A percentile compares a stretch with the other conserved stretches of the same genome.
Evolutionary conservation across 768 basidiomycete genomes (phyloP).

Genomic region (Serendipita indica): DNA sequence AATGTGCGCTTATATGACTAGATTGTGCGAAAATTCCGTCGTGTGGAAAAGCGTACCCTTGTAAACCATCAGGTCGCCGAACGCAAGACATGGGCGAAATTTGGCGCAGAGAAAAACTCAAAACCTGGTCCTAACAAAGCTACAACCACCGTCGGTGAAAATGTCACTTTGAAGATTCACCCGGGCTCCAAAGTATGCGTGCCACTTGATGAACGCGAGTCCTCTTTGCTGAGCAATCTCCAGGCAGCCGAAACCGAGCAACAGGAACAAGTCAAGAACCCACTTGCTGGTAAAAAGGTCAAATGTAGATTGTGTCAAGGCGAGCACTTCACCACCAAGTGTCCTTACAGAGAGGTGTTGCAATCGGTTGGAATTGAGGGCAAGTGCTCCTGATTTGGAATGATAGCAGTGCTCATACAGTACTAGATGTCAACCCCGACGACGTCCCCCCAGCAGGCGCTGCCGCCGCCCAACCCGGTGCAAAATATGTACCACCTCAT

Average conservation of each 20-base stretch:
- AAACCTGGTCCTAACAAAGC: slow-evolving; percentile 80
- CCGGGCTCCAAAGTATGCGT: slow-evolving; percentile 41
- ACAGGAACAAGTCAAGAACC: slow-evolving; percentile 50
- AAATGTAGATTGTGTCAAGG: slow-evolving; percentile 90
- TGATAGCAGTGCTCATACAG: not conserved
- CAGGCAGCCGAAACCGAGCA: slow-evolving; percentile 55
- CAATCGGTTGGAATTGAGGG: slow-evolving; percentile 43
- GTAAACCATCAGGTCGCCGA: slow-evolving; percentile 94
- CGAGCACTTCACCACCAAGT: slow-evolving; percentile 94
- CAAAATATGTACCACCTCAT: slow-evolving; percentile 90
- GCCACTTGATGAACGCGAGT: slow-evolving; percentile 15
- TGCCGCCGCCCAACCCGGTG: slow-evolving; percentile 33
- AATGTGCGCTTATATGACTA: slow-evolving; percentile 23
- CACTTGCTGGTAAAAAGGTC: slow-evolving; percentile 63
- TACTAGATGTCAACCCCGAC: slow-evolving; percentile 11
- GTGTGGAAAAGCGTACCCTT: slow-evolving; percentile 74
- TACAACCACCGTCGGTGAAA: slow-evolving; percentile 83
- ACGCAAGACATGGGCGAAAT: slow-evolving; percentile 85
- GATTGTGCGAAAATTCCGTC: slow-evolving; percentile 77
- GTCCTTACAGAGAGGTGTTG: slow-evolving; percentile 93
- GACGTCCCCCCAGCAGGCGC: slow-evolving; percentile 29
- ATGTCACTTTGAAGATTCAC: slow-evolving; percentile 44
- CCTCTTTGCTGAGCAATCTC: not conserved
- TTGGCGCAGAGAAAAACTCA: slow-evolving; percentile 80
- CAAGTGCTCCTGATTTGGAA: slow-evolving; percentile 12